Evolutionary conservation across 2,329 filamentous ascomycete genomes (phyloP).

Genomic region (Colletotrichum lupini): DNA sequence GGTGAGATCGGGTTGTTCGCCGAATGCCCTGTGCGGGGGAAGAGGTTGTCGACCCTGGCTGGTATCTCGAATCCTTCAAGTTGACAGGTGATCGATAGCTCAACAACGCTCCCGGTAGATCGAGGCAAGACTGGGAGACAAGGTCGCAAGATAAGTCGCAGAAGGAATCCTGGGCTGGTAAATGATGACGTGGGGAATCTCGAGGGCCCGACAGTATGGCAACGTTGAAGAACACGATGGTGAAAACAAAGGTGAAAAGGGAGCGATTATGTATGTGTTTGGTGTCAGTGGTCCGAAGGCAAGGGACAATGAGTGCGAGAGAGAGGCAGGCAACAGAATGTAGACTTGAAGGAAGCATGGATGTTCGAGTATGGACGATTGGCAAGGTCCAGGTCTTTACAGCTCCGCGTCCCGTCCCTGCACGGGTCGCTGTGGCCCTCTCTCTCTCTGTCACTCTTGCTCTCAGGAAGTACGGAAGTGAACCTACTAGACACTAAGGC

Average conservation of each 20-base stretch:
- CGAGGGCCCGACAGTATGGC: background rate
- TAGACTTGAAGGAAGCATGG: background rate
- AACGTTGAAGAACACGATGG: background rate
- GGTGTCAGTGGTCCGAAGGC: background rate
- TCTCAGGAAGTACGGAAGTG: background rate
- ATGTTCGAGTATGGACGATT: background rate
- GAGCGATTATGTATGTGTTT: slow-evolving; percentile 2
- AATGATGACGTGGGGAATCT: background rate
- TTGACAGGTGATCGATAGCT: background rate
- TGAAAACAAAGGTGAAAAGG: background rate
- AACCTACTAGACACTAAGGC: background rate
- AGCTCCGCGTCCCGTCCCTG: slow-evolving; percentile 13
- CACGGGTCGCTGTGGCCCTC: slow-evolving; percentile 23
- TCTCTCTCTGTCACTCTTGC: background rate
- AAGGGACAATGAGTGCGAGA: too few species aligned
- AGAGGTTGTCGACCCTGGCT: background rate
- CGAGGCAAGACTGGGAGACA: background rate
- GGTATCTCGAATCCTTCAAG: background rate
- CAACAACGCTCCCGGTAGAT: background rate
- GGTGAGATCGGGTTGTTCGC: slow-evolving; percentile 3
- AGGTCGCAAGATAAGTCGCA: background rate
- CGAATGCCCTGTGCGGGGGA: background rate
- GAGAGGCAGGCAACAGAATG: background rate
- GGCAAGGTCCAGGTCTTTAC: slow-evolving; percentile 16
- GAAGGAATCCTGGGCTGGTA: background rate